phyloP scores from a whole-genome alignment of 2,329 filamentous ascomycete genomes.

The Penicillium glabrum region DNA sequence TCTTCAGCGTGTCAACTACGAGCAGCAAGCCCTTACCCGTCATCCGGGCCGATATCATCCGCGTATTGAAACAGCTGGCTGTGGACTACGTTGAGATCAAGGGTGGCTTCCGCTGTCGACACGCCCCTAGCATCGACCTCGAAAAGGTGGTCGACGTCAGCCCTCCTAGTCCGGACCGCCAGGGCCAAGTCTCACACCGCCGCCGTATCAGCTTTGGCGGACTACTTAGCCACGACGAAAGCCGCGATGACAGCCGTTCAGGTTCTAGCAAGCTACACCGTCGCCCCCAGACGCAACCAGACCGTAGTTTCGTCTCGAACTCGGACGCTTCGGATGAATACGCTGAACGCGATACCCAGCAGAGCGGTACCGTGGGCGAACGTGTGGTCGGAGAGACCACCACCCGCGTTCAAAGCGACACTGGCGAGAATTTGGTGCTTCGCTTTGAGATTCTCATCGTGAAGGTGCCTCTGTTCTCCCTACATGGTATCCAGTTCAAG shows the following conservation, averaged over 20 bases:
- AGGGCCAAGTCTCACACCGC: conserved; percentile 57
- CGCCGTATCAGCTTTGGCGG: conserved; percentile 84
- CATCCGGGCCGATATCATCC: conserved; percentile 86
- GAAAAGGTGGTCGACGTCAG: conserved; percentile 67
- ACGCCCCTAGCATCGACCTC: conserved; percentile 85
- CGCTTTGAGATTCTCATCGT: conserved; percentile 97
- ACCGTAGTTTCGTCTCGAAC: conserved; percentile 75
- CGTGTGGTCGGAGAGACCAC: conserved; percentile 80
- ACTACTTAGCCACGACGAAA: conserved; percentile 65
- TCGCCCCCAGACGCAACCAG: conserved; percentile 51
- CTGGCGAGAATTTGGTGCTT: conserved; percentile 78
- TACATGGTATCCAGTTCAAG: conserved; percentile 98
- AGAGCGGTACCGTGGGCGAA: conserved; percentile 52
- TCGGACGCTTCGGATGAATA: conserved; percentile 85
- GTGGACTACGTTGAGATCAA: conserved; percentile 93
- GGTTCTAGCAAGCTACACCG: conserved; percentile 44
- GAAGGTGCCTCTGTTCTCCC: conserved; percentile 87
- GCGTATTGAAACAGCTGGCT: conserved; percentile 81
- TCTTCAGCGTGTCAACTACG: conserved; percentile 96
- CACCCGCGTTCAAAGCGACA: conserved; percentile 86
- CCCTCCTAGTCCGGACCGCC: conserved; percentile 57
- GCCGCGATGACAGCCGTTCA: conserved; percentile 60
- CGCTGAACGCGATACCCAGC: conserved; percentile 44
- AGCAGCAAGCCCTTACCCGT: conserved; percentile 84
- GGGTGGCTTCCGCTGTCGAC: conserved; percentile 87